Percentiles rank a stretch among this genome's conserved stretches.
phyloP scores from a whole-genome alignment of 106 monocot genomes.

The Cymbidium sinense region DNA sequence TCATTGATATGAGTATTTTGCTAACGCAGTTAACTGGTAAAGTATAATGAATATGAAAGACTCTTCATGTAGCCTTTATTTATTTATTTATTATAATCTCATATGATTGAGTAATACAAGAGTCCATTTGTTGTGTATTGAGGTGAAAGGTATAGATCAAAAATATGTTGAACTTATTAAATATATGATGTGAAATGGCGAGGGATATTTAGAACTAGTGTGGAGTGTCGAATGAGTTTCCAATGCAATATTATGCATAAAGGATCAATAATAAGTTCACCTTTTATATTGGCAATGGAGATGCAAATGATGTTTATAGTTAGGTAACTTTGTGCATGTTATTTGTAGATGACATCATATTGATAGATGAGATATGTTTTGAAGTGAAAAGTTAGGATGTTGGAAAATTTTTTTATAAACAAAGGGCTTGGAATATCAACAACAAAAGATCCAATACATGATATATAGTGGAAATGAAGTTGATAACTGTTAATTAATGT shows the following conservation, averaged over 20 bases:
- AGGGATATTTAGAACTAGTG: not conserved
- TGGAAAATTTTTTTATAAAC: not conserved
- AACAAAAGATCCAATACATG: not conserved
- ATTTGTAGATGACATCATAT: not conserved
- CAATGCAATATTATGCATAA: not conserved
- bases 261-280: not conserved
- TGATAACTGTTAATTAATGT: not conserved
- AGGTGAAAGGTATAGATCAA: not conserved
- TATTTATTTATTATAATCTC: not conserved
- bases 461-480: not conserved
- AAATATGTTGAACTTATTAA: not conserved
- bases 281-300: not conserved
- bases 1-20: not conserved
- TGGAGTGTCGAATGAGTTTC: not conserved
- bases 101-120: not conserved
- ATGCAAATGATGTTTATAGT: not conserved
- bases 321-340: not conserved
- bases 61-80: not conserved
- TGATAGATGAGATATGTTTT: not conserved
- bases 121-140: not conserved
- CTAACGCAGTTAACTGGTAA: not conserved
- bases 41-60: not conserved
- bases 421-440: not conserved
- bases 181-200: not conserved
- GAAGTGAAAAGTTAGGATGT: not conserved